Percentiles rank a stretch among this genome's conserved stretches.
These are phyloP conservation scores for Erodium texanum DNA, from an alignment of 441 rosid species.

Conservation along the genomic window DNA sequence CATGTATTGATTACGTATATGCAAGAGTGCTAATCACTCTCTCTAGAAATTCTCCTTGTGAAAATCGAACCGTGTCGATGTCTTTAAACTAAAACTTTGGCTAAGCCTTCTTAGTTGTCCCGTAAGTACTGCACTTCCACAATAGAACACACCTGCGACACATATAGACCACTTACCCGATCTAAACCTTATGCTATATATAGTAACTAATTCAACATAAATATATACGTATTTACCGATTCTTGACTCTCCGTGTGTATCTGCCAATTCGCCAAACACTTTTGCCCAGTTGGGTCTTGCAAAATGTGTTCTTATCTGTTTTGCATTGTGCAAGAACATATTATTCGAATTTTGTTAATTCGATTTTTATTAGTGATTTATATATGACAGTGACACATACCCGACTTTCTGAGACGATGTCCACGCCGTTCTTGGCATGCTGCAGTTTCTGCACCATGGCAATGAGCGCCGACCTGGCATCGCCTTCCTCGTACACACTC, in stretches of 20 bases:
- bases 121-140: slow-evolving; percentile 76
- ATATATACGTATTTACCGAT: slow-evolving; percentile 31
- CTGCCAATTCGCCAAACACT: slow-evolving; percentile 53
- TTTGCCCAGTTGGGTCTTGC: slow-evolving; percentile 93
- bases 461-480: slow-evolving; percentile 89
- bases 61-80: slow-evolving; percentile 79
- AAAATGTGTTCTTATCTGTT: slow-evolving; percentile 87
- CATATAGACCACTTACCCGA: neutral
- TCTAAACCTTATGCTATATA: neutral
- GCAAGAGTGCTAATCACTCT: neutral
- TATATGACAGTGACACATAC: slow-evolving; percentile 29
- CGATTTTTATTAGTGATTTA: too few relatives aligned
- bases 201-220: neutral
- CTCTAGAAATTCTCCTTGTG: slow-evolving; percentile 81
- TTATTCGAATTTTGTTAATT: too few relatives aligned
- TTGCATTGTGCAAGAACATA: neutral
- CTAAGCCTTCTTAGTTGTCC: slow-evolving; percentile 54
- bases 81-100: slow-evolving; percentile 64
- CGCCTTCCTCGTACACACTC: slow-evolving; percentile 92
- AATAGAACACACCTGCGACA: slow-evolving; percentile 81
- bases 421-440: slow-evolving; percentile 89
- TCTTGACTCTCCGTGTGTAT: slow-evolving; percentile 41
- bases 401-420: slow-evolving; percentile 81
- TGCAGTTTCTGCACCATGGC: slow-evolving; percentile 90
- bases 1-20: neutral